Conservation (phyloP, 2,329 filamentous ascomycete species). For the Hymenoscyphus fructigenus region DNA sequence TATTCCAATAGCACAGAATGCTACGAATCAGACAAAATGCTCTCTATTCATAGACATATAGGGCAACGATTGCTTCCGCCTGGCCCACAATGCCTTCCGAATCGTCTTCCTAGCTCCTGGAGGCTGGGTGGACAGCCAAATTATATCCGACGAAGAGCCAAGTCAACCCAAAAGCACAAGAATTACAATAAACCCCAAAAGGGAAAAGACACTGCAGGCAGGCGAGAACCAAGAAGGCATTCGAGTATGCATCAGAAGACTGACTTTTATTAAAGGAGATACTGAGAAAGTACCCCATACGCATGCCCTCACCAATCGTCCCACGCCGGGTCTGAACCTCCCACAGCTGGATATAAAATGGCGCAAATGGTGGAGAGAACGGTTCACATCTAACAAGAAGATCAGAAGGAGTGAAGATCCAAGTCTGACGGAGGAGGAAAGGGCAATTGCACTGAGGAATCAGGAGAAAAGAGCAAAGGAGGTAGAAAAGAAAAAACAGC, state of each 20-base stretch:
- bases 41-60: conserved; percentile 19
- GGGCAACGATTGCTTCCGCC: conserved; percentile 11
- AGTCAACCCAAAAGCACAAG: not conserved
- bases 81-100: not conserved
- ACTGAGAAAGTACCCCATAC: too few species aligned
- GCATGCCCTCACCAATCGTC: too few species aligned
- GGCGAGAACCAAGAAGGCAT: not conserved
- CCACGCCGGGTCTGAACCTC: conserved; percentile 23
- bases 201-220: not conserved
- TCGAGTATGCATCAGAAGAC: not conserved
- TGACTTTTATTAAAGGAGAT: not conserved
- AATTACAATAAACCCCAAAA: not conserved
- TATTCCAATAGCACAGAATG: conserved; percentile 14
- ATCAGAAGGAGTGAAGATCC: too few species aligned
- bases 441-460: too few species aligned
- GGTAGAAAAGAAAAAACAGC: not conserved
- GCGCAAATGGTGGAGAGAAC: conserved; percentile 13
- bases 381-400: not conserved
- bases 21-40: conserved; percentile 14
- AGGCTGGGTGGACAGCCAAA: not conserved
- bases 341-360: conserved; percentile 32
- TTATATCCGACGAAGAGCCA: not conserved
- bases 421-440: too few species aligned
- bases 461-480: not conserved
- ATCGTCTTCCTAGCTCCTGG: not conserved